Percentiles rank a stretch among this genome's conserved stretches.
phyloP scores from a whole-genome alignment of 108 stramenopile species.

The Fragilaria crotonensis region DNA sequence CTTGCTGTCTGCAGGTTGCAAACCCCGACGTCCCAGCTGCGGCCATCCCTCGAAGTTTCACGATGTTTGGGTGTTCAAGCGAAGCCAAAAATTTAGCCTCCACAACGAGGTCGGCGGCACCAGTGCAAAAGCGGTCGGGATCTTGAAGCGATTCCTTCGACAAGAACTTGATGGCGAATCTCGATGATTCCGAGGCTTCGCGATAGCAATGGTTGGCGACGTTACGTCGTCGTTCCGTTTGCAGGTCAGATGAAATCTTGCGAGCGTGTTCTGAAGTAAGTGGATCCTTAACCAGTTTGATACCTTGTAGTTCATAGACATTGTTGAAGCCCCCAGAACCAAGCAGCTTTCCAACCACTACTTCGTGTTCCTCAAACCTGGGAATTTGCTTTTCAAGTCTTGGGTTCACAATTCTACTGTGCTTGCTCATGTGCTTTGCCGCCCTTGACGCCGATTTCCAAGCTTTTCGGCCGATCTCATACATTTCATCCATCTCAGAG shows the following conservation, averaged over 20 bases:
- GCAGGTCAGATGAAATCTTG: slow-evolving; percentile 43
- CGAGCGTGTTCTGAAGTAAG: slow-evolving; percentile 31
- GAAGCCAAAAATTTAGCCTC: slow-evolving; percentile 50
- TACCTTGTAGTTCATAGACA: slow-evolving; percentile 55
- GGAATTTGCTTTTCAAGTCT: slow-evolving; percentile 50
- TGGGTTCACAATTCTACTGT: slow-evolving; percentile 51
- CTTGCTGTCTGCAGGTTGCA: slow-evolving; percentile 28
- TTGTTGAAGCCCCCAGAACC: slow-evolving; percentile 74
- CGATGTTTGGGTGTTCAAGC: slow-evolving; percentile 52
- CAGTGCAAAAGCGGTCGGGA: slow-evolving; percentile 52
- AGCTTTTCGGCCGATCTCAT: slow-evolving; percentile 40
- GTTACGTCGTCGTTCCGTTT: slow-evolving; percentile 35
- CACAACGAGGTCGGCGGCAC: slow-evolving; percentile 61
- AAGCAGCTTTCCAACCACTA: slow-evolving; percentile 53
- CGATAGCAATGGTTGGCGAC: slow-evolving; percentile 34
- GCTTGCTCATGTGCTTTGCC: slow-evolving; percentile 52
- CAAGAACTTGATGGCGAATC: slow-evolving; percentile 63
- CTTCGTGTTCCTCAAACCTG: slow-evolving; percentile 51
- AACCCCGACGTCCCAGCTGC: slow-evolving; percentile 61
- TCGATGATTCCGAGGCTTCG: slow-evolving; percentile 37
- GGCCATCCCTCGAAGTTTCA: slow-evolving; percentile 65
- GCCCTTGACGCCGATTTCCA: slow-evolving; percentile 54
- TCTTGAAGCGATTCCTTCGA: slow-evolving; percentile 42
- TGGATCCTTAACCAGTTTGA: no score
- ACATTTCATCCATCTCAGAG: neutral